Conservation (phyloP, 345 rosid genomes). For the Dipteronia dyeriana region DNA sequence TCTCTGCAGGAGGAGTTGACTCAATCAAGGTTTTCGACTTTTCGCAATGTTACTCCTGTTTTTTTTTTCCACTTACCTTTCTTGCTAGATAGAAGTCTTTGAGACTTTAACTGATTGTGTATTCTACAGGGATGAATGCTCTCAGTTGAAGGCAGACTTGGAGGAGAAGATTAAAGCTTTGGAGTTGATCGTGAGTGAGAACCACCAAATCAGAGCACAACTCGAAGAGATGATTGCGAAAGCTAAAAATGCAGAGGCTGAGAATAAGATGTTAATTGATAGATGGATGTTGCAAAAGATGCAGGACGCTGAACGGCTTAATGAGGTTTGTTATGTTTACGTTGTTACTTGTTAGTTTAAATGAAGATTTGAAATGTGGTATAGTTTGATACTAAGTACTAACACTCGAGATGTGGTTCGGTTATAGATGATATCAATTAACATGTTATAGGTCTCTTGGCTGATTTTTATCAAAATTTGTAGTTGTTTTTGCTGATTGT, state of each 20-base stretch:
- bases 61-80: not conserved
- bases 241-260: constrained; percentile 80
- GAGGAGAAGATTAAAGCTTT: constrained; percentile 64
- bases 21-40: constrained; percentile 63
- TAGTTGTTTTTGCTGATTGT: not conserved
- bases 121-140: constrained; percentile 61
- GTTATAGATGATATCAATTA: not conserved
- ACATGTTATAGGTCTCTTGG: not conserved
- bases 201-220: constrained; percentile 55
- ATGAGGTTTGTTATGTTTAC: constrained; percentile 60
- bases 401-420: not conserved
- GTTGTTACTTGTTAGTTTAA: not conserved
- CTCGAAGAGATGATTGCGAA: constrained; percentile 61
- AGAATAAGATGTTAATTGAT: constrained; percentile 85
- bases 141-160: constrained; percentile 53
- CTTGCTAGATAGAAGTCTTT: not conserved
- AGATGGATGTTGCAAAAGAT: constrained; percentile 99
- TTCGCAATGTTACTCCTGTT: not conserved
- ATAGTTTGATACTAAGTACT: not conserved
- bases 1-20: constrained; percentile 52
- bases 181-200: constrained; percentile 67
- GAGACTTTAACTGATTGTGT: constrained; percentile 4
- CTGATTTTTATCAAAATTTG: not conserved
- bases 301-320: constrained; percentile 96
- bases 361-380: not conserved